Base-by-base conservation (phyloP, 2,329 filamentous ascomycete genomes). In the Botrytis squamosa region DNA sequence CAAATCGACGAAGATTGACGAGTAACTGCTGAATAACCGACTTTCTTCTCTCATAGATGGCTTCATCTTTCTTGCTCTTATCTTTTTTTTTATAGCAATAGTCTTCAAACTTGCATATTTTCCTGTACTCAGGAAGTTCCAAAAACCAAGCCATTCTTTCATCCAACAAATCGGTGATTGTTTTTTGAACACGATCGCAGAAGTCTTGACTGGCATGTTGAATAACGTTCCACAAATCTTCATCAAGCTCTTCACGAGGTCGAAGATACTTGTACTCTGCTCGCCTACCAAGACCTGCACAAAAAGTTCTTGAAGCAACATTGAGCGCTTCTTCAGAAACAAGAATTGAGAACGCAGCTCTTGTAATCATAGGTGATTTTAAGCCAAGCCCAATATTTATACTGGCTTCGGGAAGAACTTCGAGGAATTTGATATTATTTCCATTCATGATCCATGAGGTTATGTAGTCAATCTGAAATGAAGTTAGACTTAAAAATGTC, bases 401-500 rank as follows among this genome's bases (percentile, higher is more conserved):
- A 12, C 86, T 83, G 70, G 88, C 86, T 76, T 92, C 90, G 0
- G 91, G 88, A 52, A 91, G 85, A 9, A 89, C 82, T 77, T 92
- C 90, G 22, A 92, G 84, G 76, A 93, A 90, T 1, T 84, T 82
- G 7, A 81, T 82, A 77, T 93, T 92, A 0, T 81, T 82, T 3
- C 83, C 80, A 33, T 84, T 82, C 75, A 88, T 85, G 18, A 92
- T 83, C 91, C 91, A 93, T 46, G 85, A 84, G 3, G 85, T 81
- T 60, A 91, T 84, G 20, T 83, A 83, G 68, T 88, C 85, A 42
- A 80, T 57, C 77, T 78, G 40, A 60, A 20, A 55, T 42, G 1
- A 63, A 36, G 25, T 73, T n/a, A 71, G 67, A 18, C 42, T 29
- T n/a, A 71, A 1, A 80, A 52, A 29, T n/a, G 1, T 36, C 20